Percentiles rank a stretch among this genome's conserved stretches.
phyloP scores from a whole-genome alignment of 805 yeast genomes.

The Metschnikowia picachoensis region DNA sequence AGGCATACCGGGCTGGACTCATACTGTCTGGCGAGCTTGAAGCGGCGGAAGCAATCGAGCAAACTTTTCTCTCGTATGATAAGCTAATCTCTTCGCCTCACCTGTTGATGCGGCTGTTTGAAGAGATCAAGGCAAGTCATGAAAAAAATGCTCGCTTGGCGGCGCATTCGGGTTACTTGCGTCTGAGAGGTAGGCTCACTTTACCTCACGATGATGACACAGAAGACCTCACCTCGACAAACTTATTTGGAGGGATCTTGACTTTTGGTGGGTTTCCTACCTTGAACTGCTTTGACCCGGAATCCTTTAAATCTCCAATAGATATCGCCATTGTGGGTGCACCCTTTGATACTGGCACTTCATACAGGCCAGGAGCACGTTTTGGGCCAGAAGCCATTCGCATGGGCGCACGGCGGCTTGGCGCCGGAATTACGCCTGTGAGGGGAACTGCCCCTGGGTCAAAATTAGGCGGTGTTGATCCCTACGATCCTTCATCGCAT shows the following conservation, averaged over 20 bases:
- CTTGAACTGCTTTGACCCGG: constrained; percentile 46
- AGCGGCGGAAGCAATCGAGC: neutral
- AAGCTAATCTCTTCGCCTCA: constrained; percentile 1
- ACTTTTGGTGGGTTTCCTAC: constrained; percentile 51
- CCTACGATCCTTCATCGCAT: constrained; percentile 43
- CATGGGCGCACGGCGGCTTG: constrained; percentile 43
- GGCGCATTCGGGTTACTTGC: constrained; percentile 16
- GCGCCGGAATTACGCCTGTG: constrained; percentile 38
- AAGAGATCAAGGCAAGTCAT: constrained; percentile 2
- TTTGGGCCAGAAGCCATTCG: constrained; percentile 57
- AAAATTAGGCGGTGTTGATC: constrained; percentile 43
- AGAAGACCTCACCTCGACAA: constrained; percentile 18
- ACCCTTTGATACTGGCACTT: constrained; percentile 55
- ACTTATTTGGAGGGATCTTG: constrained; percentile 47
- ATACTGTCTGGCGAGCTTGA: constrained; percentile 1
- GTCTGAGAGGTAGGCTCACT: constrained; percentile 19
- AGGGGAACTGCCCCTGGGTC: constrained; percentile 23
- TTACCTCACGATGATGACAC: constrained; percentile 37
- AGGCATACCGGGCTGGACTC: constrained; percentile 1
- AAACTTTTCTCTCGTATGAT: neutral
- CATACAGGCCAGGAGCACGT: constrained; percentile 55
- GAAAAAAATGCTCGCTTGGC: constrained; percentile 1
- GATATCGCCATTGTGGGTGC: constrained; percentile 60
- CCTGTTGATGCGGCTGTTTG: constrained; percentile 1
- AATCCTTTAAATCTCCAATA: constrained; percentile 14